These are phyloP conservation scores for Articulospora tetracladia DNA, from an alignment of 495 filamentous ascomycete genomes.

Conservation along the genomic window DNA sequence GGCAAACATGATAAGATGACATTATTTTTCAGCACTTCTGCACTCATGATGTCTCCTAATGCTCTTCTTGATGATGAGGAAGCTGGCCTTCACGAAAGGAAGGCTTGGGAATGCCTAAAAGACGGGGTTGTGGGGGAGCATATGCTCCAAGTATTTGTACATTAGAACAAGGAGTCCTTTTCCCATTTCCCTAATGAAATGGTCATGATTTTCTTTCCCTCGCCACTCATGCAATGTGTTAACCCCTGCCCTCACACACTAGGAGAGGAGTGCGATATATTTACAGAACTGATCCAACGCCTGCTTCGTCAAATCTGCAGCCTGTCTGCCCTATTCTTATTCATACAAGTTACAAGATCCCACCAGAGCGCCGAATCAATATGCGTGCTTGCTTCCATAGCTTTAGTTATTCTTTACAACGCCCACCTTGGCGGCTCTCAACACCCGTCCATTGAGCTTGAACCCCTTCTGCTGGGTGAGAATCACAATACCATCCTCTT, in stretches of 20 bases:
- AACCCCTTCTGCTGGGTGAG: constrained; percentile 94
- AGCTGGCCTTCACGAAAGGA: background rate
- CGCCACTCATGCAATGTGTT: constrained; percentile 1
- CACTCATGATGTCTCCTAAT: background rate
- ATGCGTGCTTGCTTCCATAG: background rate
- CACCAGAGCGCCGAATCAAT: background rate
- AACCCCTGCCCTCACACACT: constrained; percentile 10
- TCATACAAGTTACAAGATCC: constrained; percentile 38
- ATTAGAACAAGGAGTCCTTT: constrained; percentile 2
- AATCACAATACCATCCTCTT: constrained; percentile 89
- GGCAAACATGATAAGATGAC: too few relatives aligned
- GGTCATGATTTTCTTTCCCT: background rate
- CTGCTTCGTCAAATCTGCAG: constrained; percentile 2
- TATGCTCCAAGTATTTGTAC: constrained; percentile 1
- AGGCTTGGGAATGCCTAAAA: too few relatives aligned
- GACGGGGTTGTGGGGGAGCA: background rate
- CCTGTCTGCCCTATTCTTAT: constrained; percentile 5
- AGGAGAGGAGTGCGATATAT: constrained; percentile 23
- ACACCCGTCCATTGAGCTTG: constrained; percentile 79
- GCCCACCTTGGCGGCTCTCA: constrained; percentile 93
- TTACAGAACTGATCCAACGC: constrained; percentile 22
- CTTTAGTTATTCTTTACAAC: constrained; percentile 62
- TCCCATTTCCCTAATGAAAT: background rate
- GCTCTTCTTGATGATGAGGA: background rate
- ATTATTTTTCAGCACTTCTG: too few relatives aligned